phyloP scores from a whole-genome alignment of 805 yeast genomes.

The Cephaloascus fragrans region DNA sequence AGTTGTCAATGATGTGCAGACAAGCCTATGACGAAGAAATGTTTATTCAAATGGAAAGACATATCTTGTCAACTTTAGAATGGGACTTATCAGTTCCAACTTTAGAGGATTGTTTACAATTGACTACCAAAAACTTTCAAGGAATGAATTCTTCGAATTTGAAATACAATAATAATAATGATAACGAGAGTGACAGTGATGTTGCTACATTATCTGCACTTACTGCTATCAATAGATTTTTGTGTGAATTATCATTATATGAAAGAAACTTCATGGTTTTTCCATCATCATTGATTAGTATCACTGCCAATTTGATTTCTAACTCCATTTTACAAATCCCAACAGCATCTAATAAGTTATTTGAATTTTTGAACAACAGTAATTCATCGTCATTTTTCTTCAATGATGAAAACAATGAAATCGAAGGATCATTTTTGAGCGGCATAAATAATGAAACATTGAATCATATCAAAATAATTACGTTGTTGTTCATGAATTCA shows the following conservation, averaged over 20 bases:
- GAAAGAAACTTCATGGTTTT: constrained; percentile 36
- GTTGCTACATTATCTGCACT: constrained; percentile 36
- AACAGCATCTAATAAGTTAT: constrained; percentile 20
- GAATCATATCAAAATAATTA: constrained; percentile 26
- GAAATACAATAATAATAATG: too few species aligned
- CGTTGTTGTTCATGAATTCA: constrained; percentile 32
- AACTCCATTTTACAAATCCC: constrained; percentile 43
- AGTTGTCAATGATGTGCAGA: constrained; percentile 45
- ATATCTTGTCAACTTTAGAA: constrained; percentile 28
- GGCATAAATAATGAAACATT: constrained; percentile 36
- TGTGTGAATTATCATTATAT: constrained; percentile 45
- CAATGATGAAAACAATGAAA: constrained; percentile 30
- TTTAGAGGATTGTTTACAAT: constrained; percentile 42
- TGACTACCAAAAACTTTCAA: constrained; percentile 16
- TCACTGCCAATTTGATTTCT: constrained; percentile 41
- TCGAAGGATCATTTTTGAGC: constrained; percentile 36
- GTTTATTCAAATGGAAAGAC: constrained; percentile 38
- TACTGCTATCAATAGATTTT: constrained; percentile 42
- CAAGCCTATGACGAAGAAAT: constrained; percentile 47
- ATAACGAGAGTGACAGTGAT: background rate
- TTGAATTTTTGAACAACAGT: background rate
- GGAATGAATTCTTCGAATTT: constrained; percentile 1
- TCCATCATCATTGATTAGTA: constrained; percentile 35
- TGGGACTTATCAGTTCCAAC: constrained; percentile 37
- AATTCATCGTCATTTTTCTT: constrained; percentile 6